These are phyloP conservation scores for Metschnikowia reukaufii DNA, from an alignment of 805 yeast genomes.

Conservation along the genomic window DNA sequence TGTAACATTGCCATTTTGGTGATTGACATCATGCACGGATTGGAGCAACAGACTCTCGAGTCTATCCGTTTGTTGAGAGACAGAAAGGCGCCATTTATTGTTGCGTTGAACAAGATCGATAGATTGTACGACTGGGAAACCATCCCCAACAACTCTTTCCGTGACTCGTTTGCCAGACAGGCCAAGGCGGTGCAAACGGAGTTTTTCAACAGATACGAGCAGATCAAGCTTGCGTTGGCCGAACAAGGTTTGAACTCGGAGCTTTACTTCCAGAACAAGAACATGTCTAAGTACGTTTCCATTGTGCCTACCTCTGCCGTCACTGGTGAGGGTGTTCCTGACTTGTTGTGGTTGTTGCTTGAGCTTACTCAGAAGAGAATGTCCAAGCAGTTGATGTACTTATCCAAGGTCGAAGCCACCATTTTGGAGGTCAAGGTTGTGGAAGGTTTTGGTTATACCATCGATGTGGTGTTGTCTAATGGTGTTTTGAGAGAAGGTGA, in stretches of 20 bases:
- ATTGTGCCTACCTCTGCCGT: conserved; percentile 98
- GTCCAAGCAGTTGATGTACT: conserved; percentile 97
- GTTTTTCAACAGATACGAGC: conserved; percentile 81
- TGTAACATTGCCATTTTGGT: conserved; percentile 99
- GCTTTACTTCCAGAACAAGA: conserved; percentile 91
- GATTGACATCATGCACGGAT: conserved; percentile 98
- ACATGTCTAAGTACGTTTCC: conserved; percentile 89
- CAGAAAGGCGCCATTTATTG: conserved; percentile 96
- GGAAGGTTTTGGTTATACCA: conserved; percentile 98
- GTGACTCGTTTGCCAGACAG: conserved; percentile 88
- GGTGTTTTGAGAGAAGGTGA: conserved; percentile 96
- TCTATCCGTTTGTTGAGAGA: conserved; percentile 89
- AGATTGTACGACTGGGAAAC: conserved; percentile 94
- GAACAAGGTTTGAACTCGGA: conserved; percentile 99
- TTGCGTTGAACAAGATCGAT: conserved; percentile 96
- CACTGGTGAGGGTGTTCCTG: conserved; percentile 99
- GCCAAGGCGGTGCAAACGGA: conserved; percentile 83
- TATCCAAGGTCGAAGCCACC: conserved; percentile 93
- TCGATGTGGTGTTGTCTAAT: conserved; percentile 95
- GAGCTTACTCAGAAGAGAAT: conserved; percentile 97
- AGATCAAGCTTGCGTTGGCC: conserved; percentile 86
- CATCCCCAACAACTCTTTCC: conserved; percentile 89
- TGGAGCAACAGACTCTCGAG: conserved; percentile 96
- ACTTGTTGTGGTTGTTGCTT: conserved; percentile 89
- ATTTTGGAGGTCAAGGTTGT: conserved; percentile 95